Evolutionary conservation across 225 moss, liverwort and hornwort genomes (phyloP).

Genomic region (Physcomitrellopsis africana): DNA sequence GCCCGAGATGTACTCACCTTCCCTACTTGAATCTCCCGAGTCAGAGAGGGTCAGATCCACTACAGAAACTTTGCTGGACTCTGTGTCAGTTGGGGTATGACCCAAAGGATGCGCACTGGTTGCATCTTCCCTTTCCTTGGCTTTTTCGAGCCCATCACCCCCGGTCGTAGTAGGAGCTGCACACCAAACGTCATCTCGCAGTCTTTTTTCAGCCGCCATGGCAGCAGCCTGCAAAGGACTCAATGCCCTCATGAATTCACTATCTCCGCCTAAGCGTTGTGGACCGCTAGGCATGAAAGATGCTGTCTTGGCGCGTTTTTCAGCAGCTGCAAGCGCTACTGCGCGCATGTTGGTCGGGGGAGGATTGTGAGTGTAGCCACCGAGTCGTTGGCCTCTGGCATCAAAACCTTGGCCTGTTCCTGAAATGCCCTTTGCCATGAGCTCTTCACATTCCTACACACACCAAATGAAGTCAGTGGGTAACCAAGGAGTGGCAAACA

Average conservation of each 20-base stretch:
- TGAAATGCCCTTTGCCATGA: slow-evolving; percentile 90
- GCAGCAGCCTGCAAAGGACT: slow-evolving; percentile 97
- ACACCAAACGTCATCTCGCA: slow-evolving; percentile 94
- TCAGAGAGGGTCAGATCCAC: slow-evolving; percentile 31
- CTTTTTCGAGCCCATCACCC: slow-evolving; percentile 73
- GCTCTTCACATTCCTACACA: slow-evolving; percentile 92
- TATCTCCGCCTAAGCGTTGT: slow-evolving; percentile 85
- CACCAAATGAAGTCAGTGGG: slow-evolving; percentile 16
- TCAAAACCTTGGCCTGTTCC: slow-evolving; percentile 98
- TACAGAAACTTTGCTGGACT: slow-evolving; percentile 35
- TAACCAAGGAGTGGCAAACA: background rate
- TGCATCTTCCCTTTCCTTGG: slow-evolving; percentile 72
- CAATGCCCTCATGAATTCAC: slow-evolving; percentile 88
- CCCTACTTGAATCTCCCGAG: slow-evolving; percentile 41
- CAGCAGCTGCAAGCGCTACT: slow-evolving; percentile 87
- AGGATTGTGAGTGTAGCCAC: slow-evolving; percentile 84
- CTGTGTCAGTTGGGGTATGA: background rate
- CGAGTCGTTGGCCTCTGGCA: slow-evolving; percentile 80
- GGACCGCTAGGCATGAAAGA: slow-evolving; percentile 80
- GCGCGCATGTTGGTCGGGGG: slow-evolving; percentile 76
- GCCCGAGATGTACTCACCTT: slow-evolving; percentile 30
- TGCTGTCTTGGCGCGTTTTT: slow-evolving; percentile 71
- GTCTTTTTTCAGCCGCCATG: slow-evolving; percentile 96
- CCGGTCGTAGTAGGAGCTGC: slow-evolving; percentile 86
- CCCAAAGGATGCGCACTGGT: slow-evolving; percentile 25